These are phyloP conservation scores for Patellaria atrata DNA, from an alignment of 495 filamentous ascomycete species.

Conservation along the genomic window DNA sequence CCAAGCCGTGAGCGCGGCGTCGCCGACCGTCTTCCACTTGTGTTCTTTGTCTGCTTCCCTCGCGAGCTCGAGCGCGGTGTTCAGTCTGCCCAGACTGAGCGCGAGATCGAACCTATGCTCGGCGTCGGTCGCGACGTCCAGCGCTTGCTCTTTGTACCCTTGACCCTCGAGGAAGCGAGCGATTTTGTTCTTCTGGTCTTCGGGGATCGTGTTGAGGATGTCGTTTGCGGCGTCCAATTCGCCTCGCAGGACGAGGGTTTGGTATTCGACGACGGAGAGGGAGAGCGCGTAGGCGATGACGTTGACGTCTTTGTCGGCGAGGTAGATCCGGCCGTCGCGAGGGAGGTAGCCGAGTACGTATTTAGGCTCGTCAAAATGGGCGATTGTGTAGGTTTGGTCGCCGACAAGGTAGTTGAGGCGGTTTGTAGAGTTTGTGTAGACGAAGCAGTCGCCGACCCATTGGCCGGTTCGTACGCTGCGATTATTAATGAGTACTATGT, in stretches of 20 bases:
- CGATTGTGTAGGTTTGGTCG: conserved; percentile 96
- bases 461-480: conserved; percentile 75
- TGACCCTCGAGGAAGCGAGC: conserved; percentile 96
- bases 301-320: conserved; percentile 88
- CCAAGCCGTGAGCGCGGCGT: conserved; percentile 78
- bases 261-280: conserved; percentile 89
- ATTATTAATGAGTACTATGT: conserved; percentile 8
- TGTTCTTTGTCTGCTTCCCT: conserved; percentile 75
- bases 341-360: conserved; percentile 93
- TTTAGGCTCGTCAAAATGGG: conserved; percentile 89
- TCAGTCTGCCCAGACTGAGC: conserved; percentile 64
- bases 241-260: conserved; percentile 88
- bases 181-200: conserved; percentile 91
- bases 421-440: conserved; percentile 95
- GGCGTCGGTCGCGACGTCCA: conserved; percentile 89
- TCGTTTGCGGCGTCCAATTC: conserved; percentile 88
- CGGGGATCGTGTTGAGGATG: conserved; percentile 64
- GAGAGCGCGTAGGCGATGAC: conserved; percentile 85
- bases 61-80: conserved; percentile 75
- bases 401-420: conserved; percentile 96
- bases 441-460: conserved; percentile 98
- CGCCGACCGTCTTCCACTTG: conserved; percentile 93
- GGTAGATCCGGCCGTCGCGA: conserved; percentile 81
- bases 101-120: conserved; percentile 97
- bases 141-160: conserved; percentile 85